These are phyloP conservation scores for Vitis cinerea DNA, from an alignment of 164 flowering plant species.

Conservation along the genomic window DNA sequence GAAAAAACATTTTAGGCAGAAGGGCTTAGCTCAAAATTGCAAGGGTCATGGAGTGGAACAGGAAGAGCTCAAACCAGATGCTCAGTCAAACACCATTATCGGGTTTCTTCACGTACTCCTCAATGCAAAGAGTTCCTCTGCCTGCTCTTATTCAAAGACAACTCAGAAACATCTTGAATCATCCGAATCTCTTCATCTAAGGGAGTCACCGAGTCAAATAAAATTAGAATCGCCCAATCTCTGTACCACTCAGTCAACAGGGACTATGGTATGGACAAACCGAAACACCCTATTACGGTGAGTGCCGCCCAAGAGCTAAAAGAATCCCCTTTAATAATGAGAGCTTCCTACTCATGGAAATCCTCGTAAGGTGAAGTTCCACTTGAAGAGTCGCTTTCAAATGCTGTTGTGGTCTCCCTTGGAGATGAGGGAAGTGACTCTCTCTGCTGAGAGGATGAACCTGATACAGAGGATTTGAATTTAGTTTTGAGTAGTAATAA, in stretches of 20 bases:
- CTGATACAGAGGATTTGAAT: conserved; percentile 30
- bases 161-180: not conserved
- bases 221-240: not conserved
- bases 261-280: not conserved
- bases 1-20: not conserved
- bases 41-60: not conserved
- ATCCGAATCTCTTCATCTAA: not conserved
- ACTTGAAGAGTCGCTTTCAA: conserved; percentile 74
- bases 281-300: too few species aligned
- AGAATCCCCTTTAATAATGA: too few species aligned
- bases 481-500: not conserved
- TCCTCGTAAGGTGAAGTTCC: conserved; percentile 86
- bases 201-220: not conserved
- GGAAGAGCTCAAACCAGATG: not conserved
- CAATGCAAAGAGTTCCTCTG: not conserved
- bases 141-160: not conserved
- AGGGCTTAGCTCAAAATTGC: not conserved
- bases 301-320: too few species aligned
- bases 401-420: conserved; percentile 61
- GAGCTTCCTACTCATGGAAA: conserved; percentile 42
- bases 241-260: not conserved
- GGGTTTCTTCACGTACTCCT: too few species aligned
- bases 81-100: not conserved
- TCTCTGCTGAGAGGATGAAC: conserved; percentile 62
- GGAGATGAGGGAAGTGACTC: conserved; percentile 74